phyloP scores from a whole-genome alignment of 768 basidiomycete genomes.

The Suillus weaverae region DNA sequence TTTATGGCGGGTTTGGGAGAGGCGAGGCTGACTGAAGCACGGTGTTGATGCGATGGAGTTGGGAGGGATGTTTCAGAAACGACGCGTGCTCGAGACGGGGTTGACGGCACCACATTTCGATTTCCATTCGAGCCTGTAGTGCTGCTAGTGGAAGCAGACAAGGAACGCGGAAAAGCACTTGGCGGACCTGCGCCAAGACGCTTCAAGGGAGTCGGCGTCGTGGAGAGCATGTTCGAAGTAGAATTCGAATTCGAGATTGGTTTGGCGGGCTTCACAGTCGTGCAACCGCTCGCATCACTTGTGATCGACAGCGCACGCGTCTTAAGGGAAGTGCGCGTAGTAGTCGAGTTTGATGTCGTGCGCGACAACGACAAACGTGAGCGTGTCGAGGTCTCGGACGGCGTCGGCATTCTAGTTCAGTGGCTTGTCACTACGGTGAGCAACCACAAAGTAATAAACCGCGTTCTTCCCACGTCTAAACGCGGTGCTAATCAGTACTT shows the following conservation, averaged over 20 bases:
- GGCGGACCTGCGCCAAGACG: slow-evolving; percentile 22
- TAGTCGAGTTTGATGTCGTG: slow-evolving; percentile 26
- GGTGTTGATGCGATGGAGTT: slow-evolving; percentile 24
- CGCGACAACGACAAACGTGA: slow-evolving; percentile 39
- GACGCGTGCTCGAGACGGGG: slow-evolving; percentile 43
- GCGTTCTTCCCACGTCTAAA: background rate
- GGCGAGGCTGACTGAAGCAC: slow-evolving; percentile 15
- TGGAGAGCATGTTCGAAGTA: slow-evolving; percentile 20
- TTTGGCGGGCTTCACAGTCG: slow-evolving; percentile 45
- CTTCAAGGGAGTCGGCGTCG: slow-evolving; percentile 27
- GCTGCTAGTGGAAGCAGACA: slow-evolving; percentile 21
- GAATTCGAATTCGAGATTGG: slow-evolving; percentile 26
- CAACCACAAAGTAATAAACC: slow-evolving; percentile 1
- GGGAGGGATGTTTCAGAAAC: slow-evolving; percentile 39
- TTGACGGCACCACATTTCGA: slow-evolving; percentile 26
- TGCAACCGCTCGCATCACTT: slow-evolving; percentile 47
- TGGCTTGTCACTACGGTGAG: background rate
- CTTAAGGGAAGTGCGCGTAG: slow-evolving; percentile 46
- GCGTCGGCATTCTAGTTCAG: slow-evolving; percentile 29
- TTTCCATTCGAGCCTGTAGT: slow-evolving; percentile 5
- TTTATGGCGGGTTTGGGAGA: slow-evolving; percentile 37
- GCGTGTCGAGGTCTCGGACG: slow-evolving; percentile 58
- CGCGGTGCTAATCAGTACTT: too few species aligned
- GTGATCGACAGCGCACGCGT: slow-evolving; percentile 55
- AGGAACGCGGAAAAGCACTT: slow-evolving; percentile 24